These are phyloP conservation scores for Chrysoporthe puriensis DNA, from an alignment of 2,329 filamentous ascomycete genomes.

Conservation along the genomic window DNA sequence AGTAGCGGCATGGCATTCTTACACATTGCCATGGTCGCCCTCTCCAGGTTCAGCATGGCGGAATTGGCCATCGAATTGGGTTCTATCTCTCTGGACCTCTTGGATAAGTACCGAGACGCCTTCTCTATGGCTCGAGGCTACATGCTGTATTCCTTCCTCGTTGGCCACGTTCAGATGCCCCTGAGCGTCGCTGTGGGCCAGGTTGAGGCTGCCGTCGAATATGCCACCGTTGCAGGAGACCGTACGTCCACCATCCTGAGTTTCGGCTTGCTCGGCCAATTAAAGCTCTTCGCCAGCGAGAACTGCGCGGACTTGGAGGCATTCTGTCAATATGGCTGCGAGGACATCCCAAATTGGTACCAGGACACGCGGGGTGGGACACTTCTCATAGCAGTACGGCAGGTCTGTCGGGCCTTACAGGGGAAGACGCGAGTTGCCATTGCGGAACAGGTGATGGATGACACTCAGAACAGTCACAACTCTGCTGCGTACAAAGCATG, in stretches of 20 bases:
- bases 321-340: conserved; percentile 71
- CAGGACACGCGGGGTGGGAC: conserved; percentile 72
- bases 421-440: conserved; percentile 67
- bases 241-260: conserved; percentile 73
- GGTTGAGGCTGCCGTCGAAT: conserved; percentile 69
- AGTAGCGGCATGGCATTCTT: conserved; percentile 72
- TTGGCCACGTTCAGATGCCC: conserved; percentile 71
- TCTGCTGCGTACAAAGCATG: conserved; percentile 62
- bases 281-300: conserved; percentile 71
- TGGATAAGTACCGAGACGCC: conserved; percentile 64
- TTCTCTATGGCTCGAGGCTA: conserved; percentile 71
- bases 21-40: conserved; percentile 68
- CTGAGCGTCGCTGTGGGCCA: conserved; percentile 60
- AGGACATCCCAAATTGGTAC: conserved; percentile 75
- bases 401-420: conserved; percentile 70
- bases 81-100: conserved; percentile 63
- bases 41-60: conserved; percentile 72
- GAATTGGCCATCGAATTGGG: conserved; percentile 69
- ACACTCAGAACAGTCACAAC: conserved; percentile 63
- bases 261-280: conserved; percentile 67
- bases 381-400: conserved; percentile 67
- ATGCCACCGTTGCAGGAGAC: conserved; percentile 69
- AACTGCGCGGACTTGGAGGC: conserved; percentile 71
- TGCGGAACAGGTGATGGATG: conserved; percentile 63
- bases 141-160: conserved; percentile 69